Evolutionary conservation across 2,329 filamentous ascomycete genomes (phyloP).

Genomic region (Fusarium poae): DNA sequence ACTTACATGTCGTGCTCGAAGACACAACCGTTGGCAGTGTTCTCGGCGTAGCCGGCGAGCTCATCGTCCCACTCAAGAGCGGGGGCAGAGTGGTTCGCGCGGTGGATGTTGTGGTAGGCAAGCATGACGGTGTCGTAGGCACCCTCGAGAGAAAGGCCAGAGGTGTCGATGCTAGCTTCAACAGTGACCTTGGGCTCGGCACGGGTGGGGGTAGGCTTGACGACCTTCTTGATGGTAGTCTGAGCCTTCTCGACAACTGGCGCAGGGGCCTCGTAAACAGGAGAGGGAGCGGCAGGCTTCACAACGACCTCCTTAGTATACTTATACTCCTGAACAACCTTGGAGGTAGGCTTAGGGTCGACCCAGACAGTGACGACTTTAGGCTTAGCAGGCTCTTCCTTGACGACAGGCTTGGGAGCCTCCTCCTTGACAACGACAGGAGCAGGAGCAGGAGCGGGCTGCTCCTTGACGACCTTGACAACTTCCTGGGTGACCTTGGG

Average conservation of each 20-base stretch:
- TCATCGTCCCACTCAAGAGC: constrained; percentile 74
- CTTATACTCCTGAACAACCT: constrained; percentile 8
- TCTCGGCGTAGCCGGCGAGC: constrained; percentile 73
- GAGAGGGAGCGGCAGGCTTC: constrained; percentile 27
- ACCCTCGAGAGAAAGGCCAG: constrained; percentile 28
- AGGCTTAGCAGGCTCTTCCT: constrained; percentile 30
- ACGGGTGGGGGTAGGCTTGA: constrained; percentile 23
- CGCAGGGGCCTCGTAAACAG: constrained; percentile 15
- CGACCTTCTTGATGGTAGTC: constrained; percentile 26
- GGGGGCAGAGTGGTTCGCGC: constrained; percentile 80
- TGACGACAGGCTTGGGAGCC: constrained; percentile 33
- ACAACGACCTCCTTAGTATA: constrained; percentile 6
- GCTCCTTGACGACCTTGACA: constrained; percentile 27
- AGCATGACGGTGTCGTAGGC: constrained; percentile 62
- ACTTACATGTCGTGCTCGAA: constrained; percentile 83
- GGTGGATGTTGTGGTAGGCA: constrained; percentile 87
- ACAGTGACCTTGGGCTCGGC: constrained; percentile 21
- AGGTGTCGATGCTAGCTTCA: constrained; percentile 12
- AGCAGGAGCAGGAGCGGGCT: constrained; percentile 13
- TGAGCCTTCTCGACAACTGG: constrained; percentile 23
- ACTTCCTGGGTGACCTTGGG: constrained; percentile 15
- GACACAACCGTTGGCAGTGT: constrained; percentile 74
- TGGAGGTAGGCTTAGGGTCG: constrained; percentile 8
- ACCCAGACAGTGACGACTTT: constrained; percentile 18
- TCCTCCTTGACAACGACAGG: constrained; percentile 27